A percentile compares a stretch with the other conserved stretches of the same genome.
These are phyloP conservation scores for Colletotrichum gloeosporioides DNA, from an alignment of 2,329 filamentous ascomycete genomes.

Conservation along the genomic window DNA sequence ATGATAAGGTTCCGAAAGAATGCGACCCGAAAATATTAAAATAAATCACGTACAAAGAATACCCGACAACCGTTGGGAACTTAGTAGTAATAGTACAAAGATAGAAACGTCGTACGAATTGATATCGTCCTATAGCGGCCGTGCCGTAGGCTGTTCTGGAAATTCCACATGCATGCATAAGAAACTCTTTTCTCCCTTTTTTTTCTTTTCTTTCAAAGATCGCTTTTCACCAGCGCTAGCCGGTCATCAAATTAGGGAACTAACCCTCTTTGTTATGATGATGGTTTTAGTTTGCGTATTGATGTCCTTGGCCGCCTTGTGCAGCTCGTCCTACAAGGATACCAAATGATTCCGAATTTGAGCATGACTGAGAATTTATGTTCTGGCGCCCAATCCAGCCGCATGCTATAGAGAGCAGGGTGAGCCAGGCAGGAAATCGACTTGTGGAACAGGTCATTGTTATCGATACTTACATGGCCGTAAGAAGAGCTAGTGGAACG, in stretches of 20 bases:
- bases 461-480: background rate
- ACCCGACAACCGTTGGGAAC: background rate
- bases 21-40: background rate
- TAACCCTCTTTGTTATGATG: background rate
- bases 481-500: background rate
- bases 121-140: background rate
- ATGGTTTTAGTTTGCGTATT: background rate
- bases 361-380: no score
- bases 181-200: background rate
- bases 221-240: background rate
- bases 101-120: no score
- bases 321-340: no score
- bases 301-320: no score
- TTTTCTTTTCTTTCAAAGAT: background rate
- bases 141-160: background rate
- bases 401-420: background rate
- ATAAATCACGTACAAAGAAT: background rate
- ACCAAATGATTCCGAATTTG: no score
- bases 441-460: background rate
- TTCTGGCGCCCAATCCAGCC: no score
- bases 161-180: background rate
- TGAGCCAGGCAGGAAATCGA: no score
- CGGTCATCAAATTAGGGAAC: background rate
- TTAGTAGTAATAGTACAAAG: background rate
- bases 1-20: background rate